These are phyloP conservation scores for Onygenales sp. DNA, from an alignment of 2,329 filamentous ascomycete genomes.

Conservation along the genomic window DNA sequence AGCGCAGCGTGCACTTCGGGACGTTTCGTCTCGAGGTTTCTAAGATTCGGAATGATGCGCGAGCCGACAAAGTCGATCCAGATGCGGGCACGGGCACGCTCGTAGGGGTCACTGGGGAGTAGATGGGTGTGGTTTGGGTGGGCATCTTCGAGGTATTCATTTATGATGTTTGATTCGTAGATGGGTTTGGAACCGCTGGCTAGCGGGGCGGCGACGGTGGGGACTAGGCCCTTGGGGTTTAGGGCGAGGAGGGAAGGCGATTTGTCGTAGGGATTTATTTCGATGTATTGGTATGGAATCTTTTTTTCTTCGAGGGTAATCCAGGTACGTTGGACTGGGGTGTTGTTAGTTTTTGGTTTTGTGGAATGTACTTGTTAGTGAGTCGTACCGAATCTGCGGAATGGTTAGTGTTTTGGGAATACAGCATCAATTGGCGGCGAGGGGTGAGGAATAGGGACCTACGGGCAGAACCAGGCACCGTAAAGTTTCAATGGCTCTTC, in stretches of 20 bases:
- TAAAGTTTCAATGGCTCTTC: conserved; percentile 50
- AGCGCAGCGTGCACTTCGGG: conserved; percentile 28
- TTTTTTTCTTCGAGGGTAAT: conserved; percentile 64
- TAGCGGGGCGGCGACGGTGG: conserved; percentile 46
- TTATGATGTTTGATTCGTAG: conserved; percentile 64
- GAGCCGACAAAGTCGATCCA: conserved; percentile 66
- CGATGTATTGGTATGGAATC: conserved; percentile 65
- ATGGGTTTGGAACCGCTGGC: conserved; percentile 44
- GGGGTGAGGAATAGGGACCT: conserved; percentile 10
- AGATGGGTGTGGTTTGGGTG: conserved; percentile 47
- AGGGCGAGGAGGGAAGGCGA: conserved; percentile 56
- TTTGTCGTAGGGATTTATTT: conserved; percentile 72
- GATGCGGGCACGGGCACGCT: conserved; percentile 55
- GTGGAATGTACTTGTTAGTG: background rate
- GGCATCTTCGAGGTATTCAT: conserved; percentile 67
- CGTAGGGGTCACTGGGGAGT: conserved; percentile 53
- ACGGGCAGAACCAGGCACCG: conserved; percentile 63
- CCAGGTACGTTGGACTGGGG: conserved; percentile 57
- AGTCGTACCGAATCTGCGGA: conserved; percentile 24
- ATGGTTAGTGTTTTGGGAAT: conserved; percentile 4
- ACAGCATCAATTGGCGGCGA: background rate
- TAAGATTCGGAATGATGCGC: conserved; percentile 59
- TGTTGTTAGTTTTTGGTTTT: background rate
- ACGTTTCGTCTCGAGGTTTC: conserved; percentile 44
- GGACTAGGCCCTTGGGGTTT: conserved; percentile 68